Percentiles rank a stretch among this genome's conserved stretches.
Evolutionary conservation across 805 yeast genomes (phyloP).

Genomic region (Komagataella phaffii): DNA sequence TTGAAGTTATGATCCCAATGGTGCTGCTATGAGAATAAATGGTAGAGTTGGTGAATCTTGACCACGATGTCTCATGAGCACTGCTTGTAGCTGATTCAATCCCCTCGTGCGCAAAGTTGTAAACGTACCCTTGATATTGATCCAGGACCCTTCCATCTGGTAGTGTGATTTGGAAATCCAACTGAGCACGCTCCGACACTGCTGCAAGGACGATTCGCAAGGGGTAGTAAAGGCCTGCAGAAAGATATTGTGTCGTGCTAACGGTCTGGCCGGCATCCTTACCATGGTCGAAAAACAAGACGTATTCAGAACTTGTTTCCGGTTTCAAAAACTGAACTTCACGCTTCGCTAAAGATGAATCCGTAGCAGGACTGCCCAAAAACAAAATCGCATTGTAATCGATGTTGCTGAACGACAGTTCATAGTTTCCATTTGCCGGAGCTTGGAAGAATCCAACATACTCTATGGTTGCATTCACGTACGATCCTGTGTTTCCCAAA

Average conservation of each 20-base stretch:
- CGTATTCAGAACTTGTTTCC: neutral
- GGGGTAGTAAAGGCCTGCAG: neutral
- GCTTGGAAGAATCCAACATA: neutral
- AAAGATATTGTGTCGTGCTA: neutral
- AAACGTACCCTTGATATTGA: too few relatives aligned
- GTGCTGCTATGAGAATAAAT: neutral
- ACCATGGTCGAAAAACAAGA: neutral
- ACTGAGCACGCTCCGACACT: neutral
- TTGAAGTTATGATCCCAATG: neutral
- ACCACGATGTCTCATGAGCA: too few relatives aligned
- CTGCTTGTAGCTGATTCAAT: too few relatives aligned
- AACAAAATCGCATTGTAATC: neutral
- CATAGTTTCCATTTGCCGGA: neutral
- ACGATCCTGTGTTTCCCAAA: neutral
- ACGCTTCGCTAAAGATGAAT: neutral
- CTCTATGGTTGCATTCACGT: neutral
- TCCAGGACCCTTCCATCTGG: too few relatives aligned
- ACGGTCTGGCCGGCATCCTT: neutral
- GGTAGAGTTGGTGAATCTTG: neutral
- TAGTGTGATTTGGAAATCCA: neutral
- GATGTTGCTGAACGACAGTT: neutral
- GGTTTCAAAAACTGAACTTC: neutral
- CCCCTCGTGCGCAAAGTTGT: too few relatives aligned
- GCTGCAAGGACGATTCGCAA: neutral
- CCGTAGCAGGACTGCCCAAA: neutral